Evolutionary conservation across 2,329 filamentous ascomycete genomes (phyloP), one percentile per base, ranked within the genome.

Genomic region (Akanthomyces muscarius): DNA sequence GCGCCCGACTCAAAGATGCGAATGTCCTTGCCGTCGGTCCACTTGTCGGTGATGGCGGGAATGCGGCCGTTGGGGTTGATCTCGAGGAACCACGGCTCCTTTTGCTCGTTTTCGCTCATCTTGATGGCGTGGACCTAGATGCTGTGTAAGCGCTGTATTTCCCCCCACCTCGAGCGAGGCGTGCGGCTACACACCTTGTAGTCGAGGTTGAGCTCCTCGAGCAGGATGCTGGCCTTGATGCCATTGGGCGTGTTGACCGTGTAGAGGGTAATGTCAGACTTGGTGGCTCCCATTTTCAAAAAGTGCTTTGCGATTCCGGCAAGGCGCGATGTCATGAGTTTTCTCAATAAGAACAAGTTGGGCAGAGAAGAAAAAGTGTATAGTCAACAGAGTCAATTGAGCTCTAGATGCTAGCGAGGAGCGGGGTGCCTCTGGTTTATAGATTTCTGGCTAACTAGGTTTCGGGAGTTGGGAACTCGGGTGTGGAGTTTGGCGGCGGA

Each of bases 11-110:
- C 92, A 71, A 96, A 97, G 21, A 97, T 74, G 63, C 84, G 82
- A 72, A 96, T 91, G 41, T 80, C 79, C 73, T 89, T 79, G 68
- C 91, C 90, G 73, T 95, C 88, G 5, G 81, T 80, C 73, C 90
- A 89, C 7, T 82, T 90, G 76, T 97, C 92, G 8, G 90, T 95
- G 57, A 97, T 71, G 63, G 92, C 92, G 4, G 92, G 93, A 69
- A 97, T 96, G 68, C 92, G 89, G 67, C 92, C 92, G 74, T 97
- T 97, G 66, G 92, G 92, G 77, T 97, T 97, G 78, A 97, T 96
- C 59, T 88, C 87, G 33, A 96, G 83, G 77, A 94, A 97, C 91
- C 91, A 96, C 18, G 85, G 86, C 74, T 94, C 79, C 73, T 95
- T 96, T 70, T 96, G 91, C n/a, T 80, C 83, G 73, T 92, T 90